Conservation (phyloP, 1,139 yeast species). For the Candida sp. region DNA sequence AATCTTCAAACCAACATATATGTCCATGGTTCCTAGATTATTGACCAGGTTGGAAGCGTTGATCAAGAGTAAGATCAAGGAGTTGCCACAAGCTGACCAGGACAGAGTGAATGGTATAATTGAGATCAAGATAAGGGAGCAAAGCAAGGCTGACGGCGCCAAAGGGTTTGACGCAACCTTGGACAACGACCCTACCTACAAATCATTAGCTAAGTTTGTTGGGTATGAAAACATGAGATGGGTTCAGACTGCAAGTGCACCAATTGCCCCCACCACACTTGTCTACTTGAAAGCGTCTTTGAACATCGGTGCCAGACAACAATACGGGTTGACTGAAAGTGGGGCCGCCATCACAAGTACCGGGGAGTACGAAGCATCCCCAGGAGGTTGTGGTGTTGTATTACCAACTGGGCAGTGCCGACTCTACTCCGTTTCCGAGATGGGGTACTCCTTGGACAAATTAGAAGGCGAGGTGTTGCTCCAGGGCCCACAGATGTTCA, state of each 20-base stretch:
- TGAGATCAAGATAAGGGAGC: constrained; percentile 28
- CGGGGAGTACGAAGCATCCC: constrained; percentile 30
- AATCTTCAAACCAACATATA: constrained; percentile 34
- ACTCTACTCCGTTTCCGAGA: constrained; percentile 28
- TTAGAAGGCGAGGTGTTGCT: constrained; percentile 34
- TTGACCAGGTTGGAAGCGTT: constrained; percentile 40
- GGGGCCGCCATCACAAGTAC: constrained; percentile 37
- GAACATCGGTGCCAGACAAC: constrained; percentile 36
- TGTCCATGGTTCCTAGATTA: constrained; percentile 38
- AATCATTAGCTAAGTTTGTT: constrained; percentile 26
- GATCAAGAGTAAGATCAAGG: constrained; percentile 37
- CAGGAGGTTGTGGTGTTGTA: constrained; percentile 40
- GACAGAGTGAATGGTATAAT: constrained; percentile 21
- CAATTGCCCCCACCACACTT: constrained; percentile 35
- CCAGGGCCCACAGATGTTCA: constrained; percentile 36
- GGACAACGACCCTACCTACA: constrained; percentile 29
- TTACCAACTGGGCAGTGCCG: constrained; percentile 29
- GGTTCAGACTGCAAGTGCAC: constrained; percentile 41
- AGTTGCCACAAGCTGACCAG: constrained; percentile 18
- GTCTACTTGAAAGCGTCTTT: constrained; percentile 36
- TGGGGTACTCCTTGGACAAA: constrained; percentile 29
- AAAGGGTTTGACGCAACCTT: constrained; percentile 24
- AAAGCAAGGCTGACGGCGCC: constrained; percentile 26
- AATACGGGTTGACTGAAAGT: constrained; percentile 43
- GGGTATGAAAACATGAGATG: constrained; percentile 32